Evolutionary conservation across 1,284 basidiomycete genomes (phyloP), one percentile per base, ranked within the genome.

Genomic region (Dichomitus squalens): DNA sequence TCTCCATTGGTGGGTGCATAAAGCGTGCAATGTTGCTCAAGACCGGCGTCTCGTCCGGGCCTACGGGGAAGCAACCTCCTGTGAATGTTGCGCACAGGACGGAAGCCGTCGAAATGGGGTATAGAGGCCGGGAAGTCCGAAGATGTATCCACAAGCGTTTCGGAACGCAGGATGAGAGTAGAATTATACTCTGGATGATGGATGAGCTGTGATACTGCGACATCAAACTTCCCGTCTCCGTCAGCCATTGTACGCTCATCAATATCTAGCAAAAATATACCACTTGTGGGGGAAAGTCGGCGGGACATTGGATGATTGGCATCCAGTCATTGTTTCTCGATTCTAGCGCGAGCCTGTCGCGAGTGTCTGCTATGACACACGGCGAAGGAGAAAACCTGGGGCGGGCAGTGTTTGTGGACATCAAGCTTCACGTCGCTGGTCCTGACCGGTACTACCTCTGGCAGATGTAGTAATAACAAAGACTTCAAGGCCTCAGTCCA

Each of bases 171-270:
- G 52, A 94, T 93, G 31, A 93, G 79, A 0, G 90, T 90, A 0
- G 89, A 91, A 67, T 92, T 93, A 71, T 91, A 90, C 67, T 93
- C 91, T 8, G 91, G 92, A 66, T 93, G 90, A 48, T 87, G 80
- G 3, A 93, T 75, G 29, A 93, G 75, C 64, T 90, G 87, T 11
- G 77, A 79, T 27, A 85, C 68, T 0, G 87, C 89, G 2, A 70
- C 67, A 63, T 85, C 82, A 64, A 92, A 92, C 90, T 92, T 57
- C 0, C 5, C 38, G 40, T 29, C 31, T 52, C 47, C 9, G 41
- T 53, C 16, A 44, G 49, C 16, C 12, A 39, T 59, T 59, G 43
- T n/a, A 16, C 33, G 20, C 20, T n/a, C 4, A 9, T 39, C 8
- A 7, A 21, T 27, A 12, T 9, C 2, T 35, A 27, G 12, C 20